These are phyloP conservation scores for Aurantiochytrium sp. DNA, from an alignment of 108 stramenopile genomes.

Conservation along the genomic window DNA sequence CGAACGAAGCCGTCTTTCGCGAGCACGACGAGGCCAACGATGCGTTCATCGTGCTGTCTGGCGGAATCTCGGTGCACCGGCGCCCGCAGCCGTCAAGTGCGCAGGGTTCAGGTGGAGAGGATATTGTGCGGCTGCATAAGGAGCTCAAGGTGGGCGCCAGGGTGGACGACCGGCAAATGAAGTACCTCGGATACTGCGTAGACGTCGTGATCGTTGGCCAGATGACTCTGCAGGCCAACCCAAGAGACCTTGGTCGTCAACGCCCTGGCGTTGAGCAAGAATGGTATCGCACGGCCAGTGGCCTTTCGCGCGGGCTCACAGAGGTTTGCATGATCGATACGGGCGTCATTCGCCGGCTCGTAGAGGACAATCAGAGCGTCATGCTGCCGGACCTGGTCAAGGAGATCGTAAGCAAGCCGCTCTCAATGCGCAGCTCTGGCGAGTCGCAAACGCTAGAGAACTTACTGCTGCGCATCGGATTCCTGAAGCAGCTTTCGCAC, in stretches of 20 bases:
- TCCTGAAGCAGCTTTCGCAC: constrained; percentile 12
- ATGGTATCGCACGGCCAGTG: background rate
- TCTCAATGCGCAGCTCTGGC: background rate
- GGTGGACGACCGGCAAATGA: background rate
- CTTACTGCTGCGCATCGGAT: background rate
- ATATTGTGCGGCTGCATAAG: no score
- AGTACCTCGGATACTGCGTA: background rate
- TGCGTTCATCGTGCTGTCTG: background rate
- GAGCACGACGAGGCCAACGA: background rate
- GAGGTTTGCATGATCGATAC: background rate
- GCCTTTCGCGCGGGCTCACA: background rate
- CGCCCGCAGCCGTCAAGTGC: no score
- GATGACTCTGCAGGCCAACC: background rate
- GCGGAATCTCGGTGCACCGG: background rate
- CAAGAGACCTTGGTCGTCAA: background rate
- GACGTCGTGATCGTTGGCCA: background rate
- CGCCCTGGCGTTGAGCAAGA: background rate
- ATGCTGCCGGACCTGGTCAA: background rate
- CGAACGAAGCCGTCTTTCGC: background rate
- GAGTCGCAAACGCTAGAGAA: background rate
- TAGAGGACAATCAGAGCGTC: background rate
- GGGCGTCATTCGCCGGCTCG: background rate
- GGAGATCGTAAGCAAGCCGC: background rate
- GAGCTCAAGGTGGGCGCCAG: background rate
- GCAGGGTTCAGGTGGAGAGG: no score